A percentile compares a stretch with the other conserved stretches of the same genome.
Evolutionary conservation across 441 rosid species (phyloP).

Genomic region (Isatis lusitanica): DNA sequence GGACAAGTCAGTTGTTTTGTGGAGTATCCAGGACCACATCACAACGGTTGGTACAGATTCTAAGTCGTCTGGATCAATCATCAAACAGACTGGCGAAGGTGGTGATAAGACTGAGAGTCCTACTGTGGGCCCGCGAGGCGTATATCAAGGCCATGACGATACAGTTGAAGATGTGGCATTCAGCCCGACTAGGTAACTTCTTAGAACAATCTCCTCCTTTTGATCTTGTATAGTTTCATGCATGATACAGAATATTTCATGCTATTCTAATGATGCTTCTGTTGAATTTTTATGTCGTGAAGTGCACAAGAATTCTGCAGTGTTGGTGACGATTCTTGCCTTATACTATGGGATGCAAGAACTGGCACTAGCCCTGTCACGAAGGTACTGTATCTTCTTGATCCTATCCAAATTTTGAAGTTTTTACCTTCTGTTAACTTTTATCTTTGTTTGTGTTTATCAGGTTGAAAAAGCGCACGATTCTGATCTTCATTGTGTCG

Average conservation of each 20-base stretch:
- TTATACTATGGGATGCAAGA: constrained; percentile 98
- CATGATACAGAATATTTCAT: neutral
- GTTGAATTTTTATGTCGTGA: constrained; percentile 39
- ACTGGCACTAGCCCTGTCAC: constrained; percentile 68
- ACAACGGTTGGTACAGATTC: constrained; percentile 65
- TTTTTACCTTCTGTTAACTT: neutral
- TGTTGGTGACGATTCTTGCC: constrained; percentile 99
- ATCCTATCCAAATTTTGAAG: neutral
- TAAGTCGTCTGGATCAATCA: constrained; percentile 69
- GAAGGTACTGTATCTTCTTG: constrained; percentile 51
- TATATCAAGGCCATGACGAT: constrained; percentile 88
- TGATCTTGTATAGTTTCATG: neutral
- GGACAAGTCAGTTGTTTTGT: constrained; percentile 91
- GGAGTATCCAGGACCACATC: constrained; percentile 99
- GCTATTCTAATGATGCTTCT: constrained; percentile 27
- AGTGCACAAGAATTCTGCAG: constrained; percentile 98
- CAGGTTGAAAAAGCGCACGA: constrained; percentile 96
- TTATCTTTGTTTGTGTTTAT: constrained; percentile 14
- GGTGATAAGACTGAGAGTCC: constrained; percentile 72
- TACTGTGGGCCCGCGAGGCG: constrained; percentile 85
- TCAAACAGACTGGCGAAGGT: constrained; percentile 65
- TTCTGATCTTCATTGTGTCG: constrained; percentile 97
- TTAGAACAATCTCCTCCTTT: neutral
- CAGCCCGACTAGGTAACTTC: constrained; percentile 87
- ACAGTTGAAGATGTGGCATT: constrained; percentile 98